phyloP scores from a whole-genome alignment of 176 grass and related monocot species.

The Tillandsia fasciculata region DNA sequence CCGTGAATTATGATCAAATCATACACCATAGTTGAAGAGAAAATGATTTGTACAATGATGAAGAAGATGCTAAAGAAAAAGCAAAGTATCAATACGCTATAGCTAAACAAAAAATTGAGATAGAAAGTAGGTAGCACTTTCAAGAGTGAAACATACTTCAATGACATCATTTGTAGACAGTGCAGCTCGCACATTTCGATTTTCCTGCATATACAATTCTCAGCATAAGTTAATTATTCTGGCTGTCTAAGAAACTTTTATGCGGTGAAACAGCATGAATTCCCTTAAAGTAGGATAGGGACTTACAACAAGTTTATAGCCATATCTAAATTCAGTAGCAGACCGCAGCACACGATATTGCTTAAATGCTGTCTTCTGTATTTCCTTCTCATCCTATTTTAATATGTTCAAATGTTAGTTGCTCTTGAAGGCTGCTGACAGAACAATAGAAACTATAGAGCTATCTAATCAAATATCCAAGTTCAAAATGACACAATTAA shows the following conservation, averaged over 20 bases:
- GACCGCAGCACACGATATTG: conserved; percentile 55
- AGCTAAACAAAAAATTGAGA: not conserved
- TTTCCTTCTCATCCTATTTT: conserved; percentile 75
- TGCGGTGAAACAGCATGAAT: not conserved
- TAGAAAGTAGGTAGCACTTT: not conserved
- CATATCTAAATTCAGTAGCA: conserved; percentile 67
- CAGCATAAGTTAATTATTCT: not conserved
- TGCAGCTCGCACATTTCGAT: conserved; percentile 65
- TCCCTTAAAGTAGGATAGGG: conserved; percentile 11
- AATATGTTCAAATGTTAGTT: conserved; percentile 4
- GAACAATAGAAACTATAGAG: not conserved
- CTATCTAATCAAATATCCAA: not conserved
- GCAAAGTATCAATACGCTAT: too few relatives aligned
- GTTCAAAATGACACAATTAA: not conserved
- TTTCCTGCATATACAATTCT: conserved; percentile 53
- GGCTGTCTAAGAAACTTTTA: not conserved
- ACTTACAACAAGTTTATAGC: conserved; percentile 93
- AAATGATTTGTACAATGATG: not conserved
- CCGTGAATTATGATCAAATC: too few relatives aligned
- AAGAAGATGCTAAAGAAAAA: not conserved
- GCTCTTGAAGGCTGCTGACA: not conserved
- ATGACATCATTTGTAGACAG: conserved; percentile 57
- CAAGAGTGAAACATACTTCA: conserved; percentile 40
- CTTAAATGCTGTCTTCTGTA: conserved; percentile 52
- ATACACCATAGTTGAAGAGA: not conserved